Evolutionary conservation across 441 rosid genomes (phyloP), one percentile per base, ranked within the genome.

Genomic region (Gossypium davidsonii): DNA sequence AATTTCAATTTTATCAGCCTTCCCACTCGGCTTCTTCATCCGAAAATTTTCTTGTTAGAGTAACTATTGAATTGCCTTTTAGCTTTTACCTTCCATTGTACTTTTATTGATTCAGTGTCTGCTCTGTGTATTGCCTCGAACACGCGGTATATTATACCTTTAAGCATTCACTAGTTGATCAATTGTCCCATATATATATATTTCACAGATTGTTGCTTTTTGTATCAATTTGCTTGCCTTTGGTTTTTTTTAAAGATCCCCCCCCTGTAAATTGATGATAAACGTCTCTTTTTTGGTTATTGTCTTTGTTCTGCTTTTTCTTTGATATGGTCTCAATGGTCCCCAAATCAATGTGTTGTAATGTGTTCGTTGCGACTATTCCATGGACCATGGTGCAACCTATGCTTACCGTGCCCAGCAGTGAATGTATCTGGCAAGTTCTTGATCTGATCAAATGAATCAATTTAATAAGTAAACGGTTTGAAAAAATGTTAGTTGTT

Each of bases 1-100:
- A 28, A 62, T 71, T 79, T 55, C 64, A 69, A 28, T 68, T 65
- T 69, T 65, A 72, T 78, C 63, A 55, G 9, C 75, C 46, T 15
- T n/a, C 52, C 46, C 42, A 55, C 64, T 14, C 46, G 73, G 37
- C 31, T 25, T 58, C 42, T 34, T 72, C 57, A 23, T 57, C 51
- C 9, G 0, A 15, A n/a, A 67, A 3, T 39, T 42, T 57, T 72
- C 52, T 61, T 31, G 72, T 51, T 62, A 59, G 62, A 67, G 42
- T 71, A 37, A 69, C n/a, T 52, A 52, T 65, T 66, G 26, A 74
- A 67, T 75, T 21, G 61, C 63, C 26, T 14, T 69, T 55, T 37
- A 25, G 71, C 62, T 55, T 28, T 7, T 1, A 20, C 59, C 59
- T 25, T 53, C 25, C 25, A 2, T 6, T 17, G 23, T 52, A 52